Base-by-base conservation (phyloP, 2,329 filamentous ascomycete genomes). In the Sarocladiaceae sp. region DNA sequence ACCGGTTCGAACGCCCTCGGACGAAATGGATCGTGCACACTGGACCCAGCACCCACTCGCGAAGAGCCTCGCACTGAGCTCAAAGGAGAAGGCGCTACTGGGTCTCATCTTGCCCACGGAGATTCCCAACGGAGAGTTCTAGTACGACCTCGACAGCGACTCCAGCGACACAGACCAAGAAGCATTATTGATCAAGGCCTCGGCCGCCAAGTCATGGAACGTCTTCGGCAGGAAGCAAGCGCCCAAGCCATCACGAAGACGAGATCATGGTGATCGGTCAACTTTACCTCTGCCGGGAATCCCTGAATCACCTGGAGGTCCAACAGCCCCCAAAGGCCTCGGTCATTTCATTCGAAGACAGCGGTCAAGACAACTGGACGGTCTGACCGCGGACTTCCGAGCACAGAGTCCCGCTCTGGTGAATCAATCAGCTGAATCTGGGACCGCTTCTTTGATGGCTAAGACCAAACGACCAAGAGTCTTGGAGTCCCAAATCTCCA, bases 101-200 rank as follows among this genome's bases (percentile, higher is more conserved):
- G 68, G 67, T 5, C 65, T 71, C 36, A 55, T 71, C 22, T 52
- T 71, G 22, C 67, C 67, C 2, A 64, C 63, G 52, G 65, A 66
- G 55, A 54, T 64, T 39, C 54, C 61, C 35, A 61, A 59, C 58
- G 67, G 67, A 58, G 56, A 65, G 22, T 66, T 65, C 50, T 71
- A 70, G 68, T 70, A 71, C 53, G 58, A 64, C 57, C 59, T 68
- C 56, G 66, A 70, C 59, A 68, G 64, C 37, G 67, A 66, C 12
- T 36, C 31, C 3, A 60, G 59, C 18, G 56, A 58, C 18, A 58
- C 62, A 3, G 53, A 52, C 10, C 39, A 42, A 20, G 49, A 36
- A n/a, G 52, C n/a, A n/a, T 3, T 25, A 12, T 12, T n/a, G 13
- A 33, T n/a, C 40, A 44, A 33, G 13, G 11, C 18, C 8, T 8